Conservation (phyloP, 805 yeast genomes). For the Candida coleopterorum region DNA sequence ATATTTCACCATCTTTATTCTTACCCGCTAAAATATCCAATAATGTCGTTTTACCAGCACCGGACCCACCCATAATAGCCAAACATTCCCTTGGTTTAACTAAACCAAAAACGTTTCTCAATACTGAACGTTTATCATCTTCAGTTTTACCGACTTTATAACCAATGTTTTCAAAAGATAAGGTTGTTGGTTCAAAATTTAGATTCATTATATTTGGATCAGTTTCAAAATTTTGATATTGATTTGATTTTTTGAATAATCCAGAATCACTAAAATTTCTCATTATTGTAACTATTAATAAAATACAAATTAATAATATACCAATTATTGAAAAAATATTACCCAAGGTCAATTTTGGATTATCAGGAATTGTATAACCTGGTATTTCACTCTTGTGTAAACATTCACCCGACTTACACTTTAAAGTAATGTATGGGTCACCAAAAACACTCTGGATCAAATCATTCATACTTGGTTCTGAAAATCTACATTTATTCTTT, state of each 20-base stretch:
- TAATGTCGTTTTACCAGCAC: constrained; percentile 95
- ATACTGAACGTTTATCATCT: constrained; percentile 40
- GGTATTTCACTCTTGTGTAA: constrained; percentile 89
- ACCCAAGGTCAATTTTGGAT: constrained; percentile 37
- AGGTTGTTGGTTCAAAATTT: constrained; percentile 59
- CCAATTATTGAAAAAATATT: constrained; percentile 45
- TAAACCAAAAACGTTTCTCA: constrained; percentile 64
- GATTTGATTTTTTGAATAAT: constrained; percentile 40
- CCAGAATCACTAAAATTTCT: constrained; percentile 58
- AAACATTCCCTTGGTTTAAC: constrained; percentile 84
- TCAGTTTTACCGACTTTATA: constrained; percentile 50
- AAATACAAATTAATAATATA: constrained; percentile 37
- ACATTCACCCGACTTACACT: constrained; percentile 87
- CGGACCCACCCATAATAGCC: constrained; percentile 98
- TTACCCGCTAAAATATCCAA: constrained; percentile 89
- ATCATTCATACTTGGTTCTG: constrained; percentile 96
- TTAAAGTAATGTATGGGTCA: constrained; percentile 81
- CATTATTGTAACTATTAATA: constrained; percentile 37
- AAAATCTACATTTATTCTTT: constrained; percentile 63
- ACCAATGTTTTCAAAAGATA: constrained; percentile 69
- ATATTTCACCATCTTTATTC: constrained; percentile 65
- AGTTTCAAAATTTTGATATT: constrained; percentile 25
- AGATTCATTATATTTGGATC: constrained; percentile 43
- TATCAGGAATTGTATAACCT: constrained; percentile 71
- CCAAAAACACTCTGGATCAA: constrained; percentile 88